Evolutionary conservation across 768 basidiomycete species (phyloP), one percentile per base, ranked within the genome.

Genomic region (Wakefieldia striispora): DNA sequence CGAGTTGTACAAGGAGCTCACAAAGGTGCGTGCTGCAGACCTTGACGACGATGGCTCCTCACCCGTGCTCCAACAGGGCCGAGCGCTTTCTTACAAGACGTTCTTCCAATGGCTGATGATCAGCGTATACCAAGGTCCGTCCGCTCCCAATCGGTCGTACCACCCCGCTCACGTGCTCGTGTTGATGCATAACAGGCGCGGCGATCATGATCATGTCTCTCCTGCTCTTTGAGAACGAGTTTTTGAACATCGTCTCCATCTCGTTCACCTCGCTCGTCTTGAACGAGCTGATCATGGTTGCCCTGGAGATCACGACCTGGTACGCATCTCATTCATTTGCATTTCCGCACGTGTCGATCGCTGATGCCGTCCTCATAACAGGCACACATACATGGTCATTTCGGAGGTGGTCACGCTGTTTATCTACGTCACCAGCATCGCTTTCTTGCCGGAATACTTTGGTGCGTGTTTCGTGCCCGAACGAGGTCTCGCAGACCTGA

Each of bases 201-300:
- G 93, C 93, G 4, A 99, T 99, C 70, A 99, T 99, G 97, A 91
- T 99, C 63, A 83, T 95, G 75, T 97, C 92, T 1, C 83, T 99
- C 19, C 81, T 95, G 8, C 80, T 99, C 1, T 99, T 98, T 67
- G 97, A 99, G 71, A 95, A 81, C 45, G 95, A 99, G 62, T 98
- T 98, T 70, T 69, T 98, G 57, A 97, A 98, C 65, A 97, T 99
- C 52, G 97, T 99, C 26, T 88, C 95, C 17, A 99, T 98, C 57
- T 98, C 97, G 1, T 99, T 97, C 67, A 97, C 95, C 1, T 91
- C 97, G 1, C 76, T 98, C 49, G 83, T 99, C 55, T 74, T 98
- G 24, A 99, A 99, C 65, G 97, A 98, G 65, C 82, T 99, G 43
- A 93, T 98, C 70, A 99, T 98, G 97, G 97, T 98, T 40, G 94